A percentile compares a stretch with the other conserved stretches of the same genome.
These are phyloP conservation scores for Leccinum fuscescens DNA, from an alignment of 1,284 basidiomycete genomes.

Conservation along the genomic window DNA sequence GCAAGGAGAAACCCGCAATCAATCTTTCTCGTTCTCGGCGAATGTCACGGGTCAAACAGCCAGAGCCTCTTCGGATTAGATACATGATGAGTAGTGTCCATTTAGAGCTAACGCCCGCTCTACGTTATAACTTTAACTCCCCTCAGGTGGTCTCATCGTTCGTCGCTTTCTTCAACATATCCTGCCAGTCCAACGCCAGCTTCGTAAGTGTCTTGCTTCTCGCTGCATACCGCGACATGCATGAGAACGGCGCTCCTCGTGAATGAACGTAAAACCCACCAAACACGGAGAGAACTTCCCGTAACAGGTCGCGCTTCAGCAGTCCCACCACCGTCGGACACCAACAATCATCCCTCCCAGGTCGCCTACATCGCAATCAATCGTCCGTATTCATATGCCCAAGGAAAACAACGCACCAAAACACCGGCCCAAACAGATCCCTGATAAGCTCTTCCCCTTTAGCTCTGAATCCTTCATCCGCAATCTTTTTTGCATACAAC, in stretches of 20 bases:
- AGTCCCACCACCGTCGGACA: constrained; percentile 64
- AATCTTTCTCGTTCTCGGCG: neutral
- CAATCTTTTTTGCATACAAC: constrained; percentile 78
- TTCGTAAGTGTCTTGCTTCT: constrained; percentile 70
- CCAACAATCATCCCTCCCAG: constrained; percentile 65
- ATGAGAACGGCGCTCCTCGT: constrained; percentile 5
- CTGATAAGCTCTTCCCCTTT: constrained; percentile 87
- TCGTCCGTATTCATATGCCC: constrained; percentile 1
- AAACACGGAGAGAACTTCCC: constrained; percentile 75
- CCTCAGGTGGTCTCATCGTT: constrained; percentile 41
- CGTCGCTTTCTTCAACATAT: constrained; percentile 61
- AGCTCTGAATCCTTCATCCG: constrained; percentile 79
- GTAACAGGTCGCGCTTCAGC: constrained; percentile 75
- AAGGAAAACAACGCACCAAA: constrained; percentile 55
- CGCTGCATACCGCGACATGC: constrained; percentile 39
- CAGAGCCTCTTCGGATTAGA: constrained; percentile 1
- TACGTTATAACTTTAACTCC: neutral
- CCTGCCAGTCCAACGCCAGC: constrained; percentile 77
- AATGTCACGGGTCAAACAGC: neutral
- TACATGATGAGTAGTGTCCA: neutral
- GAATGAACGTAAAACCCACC: constrained; percentile 43
- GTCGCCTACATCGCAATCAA: constrained; percentile 52
- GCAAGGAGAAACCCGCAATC: neutral
- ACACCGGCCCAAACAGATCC: constrained; percentile 85
- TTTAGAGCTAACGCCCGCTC: neutral